Evolutionary conservation across 805 yeast genomes (phyloP).

Genomic region (Hanseniaspora vineae): DNA sequence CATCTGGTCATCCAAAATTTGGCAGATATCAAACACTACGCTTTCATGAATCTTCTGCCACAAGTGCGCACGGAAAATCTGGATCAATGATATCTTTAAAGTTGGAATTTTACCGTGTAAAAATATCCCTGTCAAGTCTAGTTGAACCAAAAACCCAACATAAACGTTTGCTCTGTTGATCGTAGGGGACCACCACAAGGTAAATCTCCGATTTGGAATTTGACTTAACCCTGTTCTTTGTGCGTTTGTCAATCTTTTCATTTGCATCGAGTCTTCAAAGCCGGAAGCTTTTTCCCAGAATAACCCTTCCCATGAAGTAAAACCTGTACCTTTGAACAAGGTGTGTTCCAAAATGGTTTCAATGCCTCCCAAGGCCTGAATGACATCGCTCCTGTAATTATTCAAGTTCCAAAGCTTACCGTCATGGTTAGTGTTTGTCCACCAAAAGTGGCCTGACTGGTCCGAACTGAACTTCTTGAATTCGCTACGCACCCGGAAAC

Average conservation of each 20-base stretch:
- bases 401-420: conserved; percentile 92
- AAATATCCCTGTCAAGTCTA: conserved; percentile 93
- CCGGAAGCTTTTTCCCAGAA: conserved; percentile 99
- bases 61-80: conserved; percentile 91
- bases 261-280: conserved; percentile 89
- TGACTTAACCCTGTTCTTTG: conserved; percentile 95
- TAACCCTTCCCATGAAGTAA: conserved; percentile 95
- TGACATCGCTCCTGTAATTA: conserved; percentile 88
- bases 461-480: conserved; percentile 62
- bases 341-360: conserved; percentile 94
- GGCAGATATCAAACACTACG: conserved; percentile 85
- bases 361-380: conserved; percentile 94
- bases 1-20: conserved; percentile 77
- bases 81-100: conserved; percentile 85
- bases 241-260: conserved; percentile 91
- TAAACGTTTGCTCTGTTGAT: conserved; percentile 96
- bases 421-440: conserved; percentile 89
- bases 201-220: conserved; percentile 93
- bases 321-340: conserved; percentile 90
- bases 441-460: conserved; percentile 85
- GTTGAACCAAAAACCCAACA: conserved; percentile 92
- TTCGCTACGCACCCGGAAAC: conserved; percentile 72
- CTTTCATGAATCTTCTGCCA: conserved; percentile 99
- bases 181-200: conserved; percentile 99
- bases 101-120: conserved; percentile 98